Evolutionary conservation across 2,329 filamentous ascomycete species (phyloP), one percentile per base, ranked within the genome.

Genomic region (Exophiala phaeomuriformis): DNA sequence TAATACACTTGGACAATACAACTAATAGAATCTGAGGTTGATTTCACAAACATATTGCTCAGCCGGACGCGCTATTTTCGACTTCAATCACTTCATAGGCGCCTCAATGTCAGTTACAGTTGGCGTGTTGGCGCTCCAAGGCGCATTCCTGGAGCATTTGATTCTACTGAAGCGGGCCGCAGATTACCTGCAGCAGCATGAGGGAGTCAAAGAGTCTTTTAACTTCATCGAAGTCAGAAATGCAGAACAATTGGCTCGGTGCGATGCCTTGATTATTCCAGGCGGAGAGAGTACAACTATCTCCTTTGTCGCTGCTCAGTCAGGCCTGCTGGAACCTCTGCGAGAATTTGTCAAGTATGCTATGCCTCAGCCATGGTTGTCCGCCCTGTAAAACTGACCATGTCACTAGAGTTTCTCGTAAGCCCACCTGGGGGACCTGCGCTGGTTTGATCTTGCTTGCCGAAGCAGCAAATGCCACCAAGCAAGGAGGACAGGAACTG

Each of bases 271-370:
- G 41, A 82, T 98, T 66, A 82, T 98, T 44, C 93, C 93, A 2
- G 93, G 93, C 49, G 93, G 93, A 57, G 93, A 98, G 71, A 95
- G 89, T 71, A 97, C 93, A 1, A 85, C 91, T 2, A 94, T 98
- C 62, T 88, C 89, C 7, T 79, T 96, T 31, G 87, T 96, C 10
- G 93, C 93, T 2, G 82, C 83, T 27, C 81, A 90, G 59, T 89
- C 86, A 0, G 84, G 85, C 10, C 73, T 98, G 35, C 73, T 98
- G 51, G 88, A 94, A 63, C 90, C 90, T 2, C 72, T 98, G 57
- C 77, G 89, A 49, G 80, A 90, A 32, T 98, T 95, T 70, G 90
- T 97, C 66, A 95, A 95, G 84, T 91, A 72, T 67, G 80, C 27
- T 41, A 1, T 45, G 39, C 12, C 40, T 32, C 6, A 7, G 9